These are phyloP conservation scores for Epipyxis sp. DNA, from an alignment of 108 stramenopile genomes.

Conservation along the genomic window DNA sequence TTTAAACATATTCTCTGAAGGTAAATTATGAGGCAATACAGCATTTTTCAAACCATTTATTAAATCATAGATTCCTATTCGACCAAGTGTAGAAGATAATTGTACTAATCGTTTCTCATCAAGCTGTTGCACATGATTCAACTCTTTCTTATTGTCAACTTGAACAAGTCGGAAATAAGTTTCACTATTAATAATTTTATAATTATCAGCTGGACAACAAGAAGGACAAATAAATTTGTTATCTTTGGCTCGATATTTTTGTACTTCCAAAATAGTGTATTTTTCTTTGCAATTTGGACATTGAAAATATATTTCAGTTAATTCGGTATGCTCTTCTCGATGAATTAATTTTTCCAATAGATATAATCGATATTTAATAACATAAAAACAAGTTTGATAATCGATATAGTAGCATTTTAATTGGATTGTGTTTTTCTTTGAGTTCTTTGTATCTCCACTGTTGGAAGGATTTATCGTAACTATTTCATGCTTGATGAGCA, in stretches of 20 bases:
- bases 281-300: constrained; percentile 4
- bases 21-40: constrained; percentile 7
- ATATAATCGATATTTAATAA: background rate
- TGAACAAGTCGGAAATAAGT: background rate
- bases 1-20: constrained; percentile 16
- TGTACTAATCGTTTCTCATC: constrained; percentile 4
- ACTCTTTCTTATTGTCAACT: background rate
- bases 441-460: no score
- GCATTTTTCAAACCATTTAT: background rate
- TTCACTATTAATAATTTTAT: background rate
- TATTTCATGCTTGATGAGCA: constrained; percentile 18
- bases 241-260: background rate
- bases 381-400: constrained; percentile 14
- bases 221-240: constrained; percentile 12
- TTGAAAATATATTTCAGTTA: background rate
- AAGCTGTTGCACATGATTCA: background rate
- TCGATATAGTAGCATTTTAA: constrained; percentile 8
- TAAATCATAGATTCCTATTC: background rate
- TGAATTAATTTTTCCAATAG: background rate
- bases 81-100: background rate
- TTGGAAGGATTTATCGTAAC: background rate
- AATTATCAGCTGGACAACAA: constrained; percentile 31
- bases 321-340: background rate
- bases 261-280: constrained; percentile 19
- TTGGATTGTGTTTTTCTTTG: background rate